Conservation (phyloP, 495 filamentous ascomycete species). For the Penicillium turbatum region DNA sequence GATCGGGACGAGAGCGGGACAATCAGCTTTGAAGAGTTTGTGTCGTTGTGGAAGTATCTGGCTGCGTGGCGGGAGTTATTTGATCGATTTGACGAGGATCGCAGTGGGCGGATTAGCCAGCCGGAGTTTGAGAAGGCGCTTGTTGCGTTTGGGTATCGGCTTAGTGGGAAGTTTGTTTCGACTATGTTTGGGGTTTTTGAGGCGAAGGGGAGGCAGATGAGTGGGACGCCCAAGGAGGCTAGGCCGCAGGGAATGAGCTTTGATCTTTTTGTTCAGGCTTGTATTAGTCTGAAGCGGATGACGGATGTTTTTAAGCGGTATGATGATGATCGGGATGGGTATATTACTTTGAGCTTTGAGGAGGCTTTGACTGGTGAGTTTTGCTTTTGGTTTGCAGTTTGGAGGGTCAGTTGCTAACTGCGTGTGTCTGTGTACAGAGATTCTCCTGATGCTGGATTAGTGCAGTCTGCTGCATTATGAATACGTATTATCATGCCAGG, state of each 20-base stretch:
- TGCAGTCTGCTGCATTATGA: constrained; percentile 2
- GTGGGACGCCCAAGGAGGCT: constrained; percentile 20
- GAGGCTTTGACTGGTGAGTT: constrained; percentile 66
- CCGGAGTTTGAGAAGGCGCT: constrained; percentile 89
- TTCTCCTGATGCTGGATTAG: constrained; percentile 42
- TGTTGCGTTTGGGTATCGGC: constrained; percentile 88
- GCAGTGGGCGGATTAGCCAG: constrained; percentile 77
- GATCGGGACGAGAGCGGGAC: constrained; percentile 79
- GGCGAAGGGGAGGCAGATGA: constrained; percentile 38
- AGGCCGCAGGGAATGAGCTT: constrained; percentile 75
- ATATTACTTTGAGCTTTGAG: constrained; percentile 78
- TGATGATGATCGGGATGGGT: constrained; percentile 93
- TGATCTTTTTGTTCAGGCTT: constrained; percentile 96
- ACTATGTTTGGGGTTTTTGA: constrained; percentile 73
- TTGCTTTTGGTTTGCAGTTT: neutral
- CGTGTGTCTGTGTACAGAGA: constrained; percentile 22
- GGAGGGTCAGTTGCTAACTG: constrained; percentile 1
- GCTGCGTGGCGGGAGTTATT: constrained; percentile 91
- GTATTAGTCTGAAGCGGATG: constrained; percentile 94
- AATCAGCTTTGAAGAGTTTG: constrained; percentile 94
- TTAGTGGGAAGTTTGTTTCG: constrained; percentile 75
- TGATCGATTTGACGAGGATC: constrained; percentile 90
- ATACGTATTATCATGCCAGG: neutral
- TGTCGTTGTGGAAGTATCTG: constrained; percentile 88
- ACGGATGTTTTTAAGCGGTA: constrained; percentile 99